These are phyloP conservation scores for Spiromastix sp. DNA, from an alignment of 2,329 filamentous ascomycete species.

Conservation along the genomic window DNA sequence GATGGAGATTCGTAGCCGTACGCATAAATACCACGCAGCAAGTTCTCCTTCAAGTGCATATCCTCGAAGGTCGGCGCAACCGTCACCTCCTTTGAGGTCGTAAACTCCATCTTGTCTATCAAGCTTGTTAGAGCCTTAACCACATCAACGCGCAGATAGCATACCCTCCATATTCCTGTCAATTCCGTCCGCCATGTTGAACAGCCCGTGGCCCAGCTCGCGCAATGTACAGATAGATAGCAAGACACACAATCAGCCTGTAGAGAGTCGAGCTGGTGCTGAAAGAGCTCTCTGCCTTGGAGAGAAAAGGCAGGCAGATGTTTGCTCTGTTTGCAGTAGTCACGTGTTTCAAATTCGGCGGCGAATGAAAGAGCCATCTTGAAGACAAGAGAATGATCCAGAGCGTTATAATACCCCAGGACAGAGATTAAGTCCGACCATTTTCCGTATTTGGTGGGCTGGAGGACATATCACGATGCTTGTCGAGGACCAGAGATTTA, in stretches of 20 bases:
- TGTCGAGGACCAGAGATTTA: slow-evolving; percentile 83
- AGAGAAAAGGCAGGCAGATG: no score
- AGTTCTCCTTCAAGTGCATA: slow-evolving; percentile 95
- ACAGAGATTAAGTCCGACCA: no score
- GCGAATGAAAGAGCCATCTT: no score
- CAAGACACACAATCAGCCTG: no score
- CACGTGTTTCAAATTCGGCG: no score
- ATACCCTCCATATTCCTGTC: slow-evolving; percentile 75
- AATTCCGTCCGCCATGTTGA: slow-evolving; percentile 80
- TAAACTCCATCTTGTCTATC: slow-evolving; percentile 88
- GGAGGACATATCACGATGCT: slow-evolving; percentile 55
- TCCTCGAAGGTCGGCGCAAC: slow-evolving; percentile 86
- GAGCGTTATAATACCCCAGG: no score
- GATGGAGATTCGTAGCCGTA: slow-evolving; percentile 98
- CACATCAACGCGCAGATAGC: slow-evolving; percentile 5
- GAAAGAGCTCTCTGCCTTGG: no score
- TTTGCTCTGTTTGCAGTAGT: slow-evolving; percentile 4
- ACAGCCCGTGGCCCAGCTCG: neutral
- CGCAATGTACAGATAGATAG: slow-evolving; percentile 1
- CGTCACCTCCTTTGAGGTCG: slow-evolving; percentile 94
- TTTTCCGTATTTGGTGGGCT: no score
- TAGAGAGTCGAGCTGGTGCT: no score
- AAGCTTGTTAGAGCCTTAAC: slow-evolving; percentile 12
- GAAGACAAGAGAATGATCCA: no score
- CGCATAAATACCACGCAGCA: slow-evolving; percentile 93